These are phyloP conservation scores for Trifolium pratense DNA, from an alignment of 306 rosid genomes.

Conservation along the genomic window DNA sequence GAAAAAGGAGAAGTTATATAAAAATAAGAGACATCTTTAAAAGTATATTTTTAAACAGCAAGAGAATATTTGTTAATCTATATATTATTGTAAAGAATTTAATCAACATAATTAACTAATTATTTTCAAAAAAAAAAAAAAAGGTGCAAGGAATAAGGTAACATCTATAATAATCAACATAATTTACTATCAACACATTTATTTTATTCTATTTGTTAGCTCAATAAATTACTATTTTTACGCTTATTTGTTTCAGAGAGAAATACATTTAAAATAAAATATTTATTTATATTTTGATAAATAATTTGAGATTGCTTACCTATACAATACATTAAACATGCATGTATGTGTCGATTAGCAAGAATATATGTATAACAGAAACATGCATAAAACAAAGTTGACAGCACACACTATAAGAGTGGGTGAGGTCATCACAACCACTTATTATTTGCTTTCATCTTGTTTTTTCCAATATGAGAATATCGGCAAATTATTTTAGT, in stretches of 20 bases:
- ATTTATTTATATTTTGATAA: not conserved
- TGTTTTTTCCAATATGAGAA: not conserved
- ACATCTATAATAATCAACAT: too few species aligned
- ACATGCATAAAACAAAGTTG: constrained; percentile 37
- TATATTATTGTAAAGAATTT: not conserved
- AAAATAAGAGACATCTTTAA: too few species aligned
- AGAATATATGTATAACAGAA: constrained; percentile 23
- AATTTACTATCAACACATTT: too few species aligned
- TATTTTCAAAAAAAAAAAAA: too few species aligned
- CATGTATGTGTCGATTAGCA: not conserved
- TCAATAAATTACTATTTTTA: not conserved
- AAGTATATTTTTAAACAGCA: too few species aligned
- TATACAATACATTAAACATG: constrained; percentile 32
- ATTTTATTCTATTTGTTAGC: constrained; percentile 10
- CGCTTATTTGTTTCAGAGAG: too few species aligned
- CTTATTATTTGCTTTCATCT: constrained; percentile 2
- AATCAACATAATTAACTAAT: too few species aligned
- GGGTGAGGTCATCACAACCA: constrained; percentile 19
- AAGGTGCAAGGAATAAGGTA: too few species aligned
- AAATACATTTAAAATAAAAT: too few species aligned
- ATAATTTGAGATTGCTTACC: not conserved
- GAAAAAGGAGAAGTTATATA: too few species aligned
- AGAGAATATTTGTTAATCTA: too few species aligned
- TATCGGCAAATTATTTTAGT: not conserved
- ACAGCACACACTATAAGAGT: constrained; percentile 21